Evolutionary conservation across 305 asterid genomes (phyloP).

Genomic region (Rubia balearica): DNA sequence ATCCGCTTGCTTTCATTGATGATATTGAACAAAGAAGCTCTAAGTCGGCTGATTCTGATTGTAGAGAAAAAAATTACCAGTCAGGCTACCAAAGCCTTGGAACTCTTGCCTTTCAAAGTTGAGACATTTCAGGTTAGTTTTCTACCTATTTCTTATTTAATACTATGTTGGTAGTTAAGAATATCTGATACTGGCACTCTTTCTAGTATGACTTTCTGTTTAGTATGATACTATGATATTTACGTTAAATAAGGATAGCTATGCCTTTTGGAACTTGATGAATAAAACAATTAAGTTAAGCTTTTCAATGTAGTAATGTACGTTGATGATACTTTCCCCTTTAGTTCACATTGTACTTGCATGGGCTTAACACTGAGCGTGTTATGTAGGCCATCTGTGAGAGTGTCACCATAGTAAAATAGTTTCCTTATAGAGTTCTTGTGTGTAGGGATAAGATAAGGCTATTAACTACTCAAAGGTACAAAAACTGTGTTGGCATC

Average conservation of each 20-base stretch:
- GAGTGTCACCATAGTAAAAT: not conserved
- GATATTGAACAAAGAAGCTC: constrained; percentile 42
- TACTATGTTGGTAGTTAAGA: not conserved
- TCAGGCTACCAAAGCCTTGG: constrained; percentile 36
- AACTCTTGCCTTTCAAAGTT: constrained; percentile 51
- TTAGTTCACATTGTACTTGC: not conserved
- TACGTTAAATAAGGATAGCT: not conserved
- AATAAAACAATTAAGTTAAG: not conserved
- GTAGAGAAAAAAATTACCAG: constrained; percentile 51
- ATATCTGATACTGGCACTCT: not conserved
- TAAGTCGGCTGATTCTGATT: constrained; percentile 41
- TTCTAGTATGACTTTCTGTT: not conserved
- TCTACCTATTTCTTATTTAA: constrained; percentile 11
- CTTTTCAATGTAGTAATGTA: not conserved
- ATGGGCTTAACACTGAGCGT: not conserved
- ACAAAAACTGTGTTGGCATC: not conserved
- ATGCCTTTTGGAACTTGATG: not conserved
- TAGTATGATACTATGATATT: not conserved
- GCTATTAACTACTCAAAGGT: not conserved
- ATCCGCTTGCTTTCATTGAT: constrained; percentile 44
- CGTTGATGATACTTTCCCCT: not conserved
- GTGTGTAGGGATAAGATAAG: not conserved
- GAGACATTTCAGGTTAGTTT: constrained; percentile 69
- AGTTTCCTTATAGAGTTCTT: not conserved
- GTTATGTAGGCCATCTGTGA: not conserved